Base-by-base conservation (phyloP, 2,329 filamentous ascomycete genomes). In the Grosmannia huntii region DNA sequence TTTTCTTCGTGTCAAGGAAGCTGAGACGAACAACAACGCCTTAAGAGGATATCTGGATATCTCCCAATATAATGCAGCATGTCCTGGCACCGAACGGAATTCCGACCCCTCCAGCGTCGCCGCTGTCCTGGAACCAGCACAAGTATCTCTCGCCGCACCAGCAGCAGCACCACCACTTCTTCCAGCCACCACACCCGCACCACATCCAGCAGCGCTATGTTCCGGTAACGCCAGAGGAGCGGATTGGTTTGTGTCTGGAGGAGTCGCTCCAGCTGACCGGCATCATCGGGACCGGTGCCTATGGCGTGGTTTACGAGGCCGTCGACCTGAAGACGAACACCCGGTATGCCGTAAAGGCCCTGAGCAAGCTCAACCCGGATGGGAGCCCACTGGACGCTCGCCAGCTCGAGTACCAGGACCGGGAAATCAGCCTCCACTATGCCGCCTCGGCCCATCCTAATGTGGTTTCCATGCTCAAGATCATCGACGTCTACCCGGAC, bases 241-340 rank as follows among this genome's bases (percentile, higher is more conserved):
- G 90, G 68, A 74, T 97, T 77, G 91, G 92, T 71, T 83, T 85
- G 65, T 79, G 92, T 65, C 81, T 97, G 64, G 89, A 89, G 66
- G 86, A 87, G 69, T 85, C 88, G 69, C 80, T 96, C 65, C 86
- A 92, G 75, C 77, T 97, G 67, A 89, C 85, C 63, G 82, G 84
- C 62, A 89, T 97, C 66, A 81, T 97, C 62, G 94, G 94, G 64
- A 89, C 92, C 55, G 94, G 94, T 65, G 94, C 94, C 59, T 99
- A 99, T 73, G 94, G 94, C 63, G 91, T 96, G 49, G 94, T 99
- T 28, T 97, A 97, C 76, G 84, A 85, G 64, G 91, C 91, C 67
- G 78, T 88, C 73, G 91, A 94, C 74, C 82, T 92, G 69, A 85
- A 86, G 70, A 92, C 85, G 65, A 82, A 87, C 69, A 81, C 84